Evolutionary conservation across 176 grass and related monocot genomes (phyloP).

Genomic region (Eleusine indica): DNA sequence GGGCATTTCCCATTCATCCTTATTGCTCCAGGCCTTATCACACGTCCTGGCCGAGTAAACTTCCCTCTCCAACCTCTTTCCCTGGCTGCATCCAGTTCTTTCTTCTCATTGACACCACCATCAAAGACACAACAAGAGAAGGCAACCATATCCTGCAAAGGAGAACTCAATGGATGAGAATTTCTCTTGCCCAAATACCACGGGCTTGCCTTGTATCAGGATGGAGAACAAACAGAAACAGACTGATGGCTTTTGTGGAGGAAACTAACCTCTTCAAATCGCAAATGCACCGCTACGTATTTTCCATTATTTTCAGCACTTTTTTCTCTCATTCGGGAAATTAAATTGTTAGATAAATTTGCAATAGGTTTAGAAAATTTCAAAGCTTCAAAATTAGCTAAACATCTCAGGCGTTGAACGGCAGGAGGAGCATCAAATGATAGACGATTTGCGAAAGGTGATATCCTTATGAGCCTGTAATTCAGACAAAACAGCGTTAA

Average conservation of each 20-base stretch:
- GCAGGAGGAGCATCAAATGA: conserved; percentile 86
- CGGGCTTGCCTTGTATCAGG: background rate
- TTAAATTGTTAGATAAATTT: conserved; percentile 69
- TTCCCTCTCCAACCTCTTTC: conserved; percentile 98
- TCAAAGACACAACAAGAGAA: conserved; percentile 98
- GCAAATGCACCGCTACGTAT: conserved; percentile 95
- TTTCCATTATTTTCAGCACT: conserved; percentile 70
- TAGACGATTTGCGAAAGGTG: conserved; percentile 90
- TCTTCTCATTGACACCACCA: conserved; percentile 76
- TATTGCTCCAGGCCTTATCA: conserved; percentile 88
- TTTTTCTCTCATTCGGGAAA: conserved; percentile 89
- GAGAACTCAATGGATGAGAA: conserved; percentile 11
- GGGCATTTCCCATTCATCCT: conserved; percentile 99
- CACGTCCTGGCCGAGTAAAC: conserved; percentile 88
- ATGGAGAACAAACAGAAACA: conserved; percentile 4
- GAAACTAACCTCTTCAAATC: conserved; percentile 93
- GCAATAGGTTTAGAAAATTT: conserved; percentile 87
- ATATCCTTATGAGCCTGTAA: conserved; percentile 92
- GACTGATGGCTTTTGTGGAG: background rate
- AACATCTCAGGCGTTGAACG: conserved; percentile 88
- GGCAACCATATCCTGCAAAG: conserved; percentile 98
- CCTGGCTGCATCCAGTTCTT: conserved; percentile 87
- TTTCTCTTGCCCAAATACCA: conserved; percentile 3
- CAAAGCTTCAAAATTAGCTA: conserved; percentile 97
- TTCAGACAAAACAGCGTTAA: conserved; percentile 8